Conservation (phyloP, 495 filamentous ascomycete genomes). For the Coniosporium apollinis region DNA sequence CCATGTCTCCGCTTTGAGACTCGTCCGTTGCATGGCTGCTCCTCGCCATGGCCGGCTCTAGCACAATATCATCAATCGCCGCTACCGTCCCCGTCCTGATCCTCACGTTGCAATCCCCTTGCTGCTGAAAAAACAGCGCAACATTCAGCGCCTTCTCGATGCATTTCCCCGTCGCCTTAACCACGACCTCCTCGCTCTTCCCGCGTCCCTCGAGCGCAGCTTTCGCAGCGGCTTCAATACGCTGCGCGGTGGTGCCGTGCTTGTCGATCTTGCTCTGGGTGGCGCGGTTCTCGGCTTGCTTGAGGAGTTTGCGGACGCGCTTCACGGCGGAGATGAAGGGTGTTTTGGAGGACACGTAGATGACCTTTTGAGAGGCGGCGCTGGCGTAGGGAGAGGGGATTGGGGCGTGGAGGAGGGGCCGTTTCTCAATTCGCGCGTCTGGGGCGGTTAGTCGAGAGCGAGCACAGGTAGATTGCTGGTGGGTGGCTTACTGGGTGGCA, state of each 20-base stretch:
- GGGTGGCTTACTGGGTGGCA: too few relatives aligned
- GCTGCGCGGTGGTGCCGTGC: background rate
- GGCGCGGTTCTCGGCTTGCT: conserved; percentile 42
- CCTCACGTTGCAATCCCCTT: conserved; percentile 17
- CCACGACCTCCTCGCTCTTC: conserved; percentile 36
- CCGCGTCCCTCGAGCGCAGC: conserved; percentile 2
- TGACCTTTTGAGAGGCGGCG: conserved; percentile 35
- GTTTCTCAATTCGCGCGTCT: conserved; percentile 40
- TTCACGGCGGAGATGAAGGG: conserved; percentile 73
- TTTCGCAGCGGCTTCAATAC: too few relatives aligned
- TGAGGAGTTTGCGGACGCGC: conserved; percentile 58
- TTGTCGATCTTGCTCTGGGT: conserved; percentile 23
- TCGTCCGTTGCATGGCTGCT: background rate
- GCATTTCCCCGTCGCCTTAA: conserved; percentile 67
- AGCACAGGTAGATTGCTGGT: too few relatives aligned
- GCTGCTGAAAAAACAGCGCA: conserved; percentile 24
- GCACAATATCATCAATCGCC: conserved; percentile 26
- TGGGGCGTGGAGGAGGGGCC: conserved; percentile 54
- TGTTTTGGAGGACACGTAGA: conserved; percentile 63
- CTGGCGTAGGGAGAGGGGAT: conserved; percentile 40
- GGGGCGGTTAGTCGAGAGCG: too few relatives aligned
- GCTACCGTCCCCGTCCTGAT: conserved; percentile 23
- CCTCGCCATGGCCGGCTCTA: conserved; percentile 1
- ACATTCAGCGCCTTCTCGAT: conserved; percentile 49
- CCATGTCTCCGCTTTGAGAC: background rate